Base-by-base conservation (phyloP, 257 asterid species). In the Nemophila menziesii region DNA sequence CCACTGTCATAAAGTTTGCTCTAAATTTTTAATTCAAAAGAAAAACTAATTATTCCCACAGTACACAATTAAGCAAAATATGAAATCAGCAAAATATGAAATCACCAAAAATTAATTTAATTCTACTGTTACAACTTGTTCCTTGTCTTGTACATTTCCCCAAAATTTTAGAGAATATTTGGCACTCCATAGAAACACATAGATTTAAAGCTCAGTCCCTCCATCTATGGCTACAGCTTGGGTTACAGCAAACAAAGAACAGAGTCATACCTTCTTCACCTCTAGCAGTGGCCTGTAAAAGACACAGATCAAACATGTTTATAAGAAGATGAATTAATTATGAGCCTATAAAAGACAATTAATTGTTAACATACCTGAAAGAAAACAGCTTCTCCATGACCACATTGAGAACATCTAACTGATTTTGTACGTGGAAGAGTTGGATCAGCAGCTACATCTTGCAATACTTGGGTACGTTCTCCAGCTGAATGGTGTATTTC, bases 261-360 rank as follows among this genome's bases (percentile, higher is more conserved):
- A 87, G 65, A 0, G 95, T 73, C 97, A 83, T 83, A 17, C 97
- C 97, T 71, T 87, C 97, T 73, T 87, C 97, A 29, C 97, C 97
- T 54, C 90, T 63, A 43, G 93, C 84, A 69, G 92, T 87, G 22
- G 97, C 97, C 97, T 87, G 90, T 59, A 56, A 5, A 16, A 1
- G 2, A 2, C 21, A 43, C 19, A 39, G 10, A 45, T 21, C 12
- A 38, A 56, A 29, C 36, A 7, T 10, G 36, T 26, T 10, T 29
- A 20, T 43, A 41, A 46, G 33, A 46, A 15, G 16, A 24, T 11
- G 23, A 18, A 43, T 11, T 43, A 26, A 4, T 11, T 27, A 20
- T 7, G 12, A 20, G 34, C 6, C 16, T 21, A 48, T 16, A 5
- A 15, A 51, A 19, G 13, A 18, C 15, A 26, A 17, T 23, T 41